Evolutionary conservation across 2,329 filamentous ascomycete species (phyloP).

Genomic region (Alternaria brassicicola): DNA sequence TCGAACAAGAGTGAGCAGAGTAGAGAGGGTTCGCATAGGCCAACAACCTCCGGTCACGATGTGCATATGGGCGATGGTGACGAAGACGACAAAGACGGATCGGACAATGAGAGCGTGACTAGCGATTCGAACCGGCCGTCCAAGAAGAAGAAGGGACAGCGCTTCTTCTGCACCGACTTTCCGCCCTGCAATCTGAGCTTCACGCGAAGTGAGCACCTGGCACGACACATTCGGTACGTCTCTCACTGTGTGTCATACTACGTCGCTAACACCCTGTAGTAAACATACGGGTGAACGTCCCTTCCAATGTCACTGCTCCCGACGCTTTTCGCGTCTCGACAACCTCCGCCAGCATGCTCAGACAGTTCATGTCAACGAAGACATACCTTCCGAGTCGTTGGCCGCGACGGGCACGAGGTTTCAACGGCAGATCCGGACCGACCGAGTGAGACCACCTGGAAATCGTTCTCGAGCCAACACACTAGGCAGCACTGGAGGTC

Average conservation of each 20-base stretch:
- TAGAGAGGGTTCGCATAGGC: slow-evolving; percentile 65
- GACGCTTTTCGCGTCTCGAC: slow-evolving; percentile 90
- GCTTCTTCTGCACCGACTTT: slow-evolving; percentile 95
- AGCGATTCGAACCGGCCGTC: slow-evolving; percentile 72
- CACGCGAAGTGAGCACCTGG: slow-evolving; percentile 92
- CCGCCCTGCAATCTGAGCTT: slow-evolving; percentile 94
- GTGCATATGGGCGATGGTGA: slow-evolving; percentile 79
- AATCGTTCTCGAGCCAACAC: slow-evolving; percentile 78
- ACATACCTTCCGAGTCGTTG: slow-evolving; percentile 91
- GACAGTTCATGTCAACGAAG: slow-evolving; percentile 96
- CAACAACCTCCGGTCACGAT: slow-evolving; percentile 69
- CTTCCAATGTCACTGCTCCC: slow-evolving; percentile 93
- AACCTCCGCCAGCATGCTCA: slow-evolving; percentile 96
- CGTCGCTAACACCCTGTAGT: slow-evolving; percentile 55
- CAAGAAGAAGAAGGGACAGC: slow-evolving; percentile 96
- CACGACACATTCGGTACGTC: slow-evolving; percentile 84
- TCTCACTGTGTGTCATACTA: background rate
- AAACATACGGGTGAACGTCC: slow-evolving; percentile 98
- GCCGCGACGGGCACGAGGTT: slow-evolving; percentile 92
- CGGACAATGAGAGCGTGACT: slow-evolving; percentile 57
- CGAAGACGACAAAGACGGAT: slow-evolving; percentile 62
- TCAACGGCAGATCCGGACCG: slow-evolving; percentile 88
- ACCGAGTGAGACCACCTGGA: slow-evolving; percentile 76
- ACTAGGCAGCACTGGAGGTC: slow-evolving; percentile 72
- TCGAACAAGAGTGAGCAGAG: slow-evolving; percentile 50